Base-by-base conservation (phyloP, 2,329 filamentous ascomycete genomes). In the Aureobasidium leucospermi region DNA sequence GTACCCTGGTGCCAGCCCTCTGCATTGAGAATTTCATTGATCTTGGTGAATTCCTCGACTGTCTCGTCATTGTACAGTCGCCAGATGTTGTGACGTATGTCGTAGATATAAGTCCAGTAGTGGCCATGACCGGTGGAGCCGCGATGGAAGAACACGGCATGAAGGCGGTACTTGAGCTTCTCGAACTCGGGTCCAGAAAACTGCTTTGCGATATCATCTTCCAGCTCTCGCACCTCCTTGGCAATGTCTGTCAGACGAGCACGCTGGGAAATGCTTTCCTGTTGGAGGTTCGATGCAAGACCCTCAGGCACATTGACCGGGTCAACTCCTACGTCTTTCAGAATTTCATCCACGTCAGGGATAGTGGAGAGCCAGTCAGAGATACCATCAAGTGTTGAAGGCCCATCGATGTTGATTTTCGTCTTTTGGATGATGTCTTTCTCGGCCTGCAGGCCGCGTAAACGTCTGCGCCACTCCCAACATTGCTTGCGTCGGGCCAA, bases 61-160 rank as follows among this genome's bases (percentile, higher is more conserved):
- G 81, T 81, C 58, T 87, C 87, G 68, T 99, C 94, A 70, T 99
- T 99, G 78, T 96, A 99, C 68, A 89, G 90, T 60, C 91, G 86
- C 92, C 94, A 99, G 19, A 92, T 78, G 38, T 85, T 76, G 48
- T 84, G 82, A 64, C 86, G 82, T 71, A 96, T 96, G 75, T 97
- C 94, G 68, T 86, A 89, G 64, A 99, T 95, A 81, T 92, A 96
- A 46, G 96, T 90, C 87, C 90, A 96, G 75, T 97, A 99, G 73
- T 99, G 94, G 0, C 94, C 94, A 32, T 81, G 81, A 13, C 68
- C 67, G 1, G 72, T 67, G 8, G 79, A 78, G 34, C 89, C 89
- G 19, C 88, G 86, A 71, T 99, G 94, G 67, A 96, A 93, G 68
- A 99, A 96, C 34, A 96, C 88, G 0, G 93, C 90, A 66, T 96